Evolutionary conservation across 345 rosid species (phyloP), one percentile per base, ranked within the genome.

Genomic region (Euphorbia pulcherrima): DNA sequence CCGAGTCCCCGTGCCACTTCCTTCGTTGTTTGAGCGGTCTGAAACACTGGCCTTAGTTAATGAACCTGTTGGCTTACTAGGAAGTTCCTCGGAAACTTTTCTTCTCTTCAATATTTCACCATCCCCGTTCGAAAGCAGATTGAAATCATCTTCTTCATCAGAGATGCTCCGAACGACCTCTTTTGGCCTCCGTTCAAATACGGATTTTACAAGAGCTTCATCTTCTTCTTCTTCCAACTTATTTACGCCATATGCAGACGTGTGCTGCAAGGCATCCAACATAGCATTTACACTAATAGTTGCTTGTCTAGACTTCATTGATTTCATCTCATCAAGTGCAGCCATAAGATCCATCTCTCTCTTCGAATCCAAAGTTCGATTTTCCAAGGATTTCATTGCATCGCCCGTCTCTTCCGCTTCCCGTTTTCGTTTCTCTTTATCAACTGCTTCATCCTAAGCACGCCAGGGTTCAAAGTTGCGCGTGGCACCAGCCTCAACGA

Each of bases 381-480:
- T 94, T 83, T 91, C 96, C 83, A 94, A 65, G 2, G 99, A 84
- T 72, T 88, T 94, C 99, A 94, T 94, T 0, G 97, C 97, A 76
- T 82, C n/a, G n/a, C n/a, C n/a, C n/a, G n/a, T n/a, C 81, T 91
- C 99, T 68, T 94, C 96, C 2, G 86, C 86, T 35, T 80, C 92
- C 69, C 96, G 77, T 73, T 82, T 89, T 73, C 21, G 81, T 27
- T 73, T 87, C 74, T 79, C 84, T 58, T 71, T 74, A 20, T 92
- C 96, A 12, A 67, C 73, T 72, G 60, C 95, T 92, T 88, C 99
- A 62, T 94, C 99, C 78, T 81, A 88, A 0, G 87, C 91, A 48
- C 97, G 91, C 99, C 99, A 91, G 26, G 99, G 99, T 71, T 94
- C 99, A 28, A 82, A 94, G 76, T 94, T 94, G n/a, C n/a, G n/a